Conservation (phyloP, 148 eudicot species). For the Chenopodium album region DNA sequence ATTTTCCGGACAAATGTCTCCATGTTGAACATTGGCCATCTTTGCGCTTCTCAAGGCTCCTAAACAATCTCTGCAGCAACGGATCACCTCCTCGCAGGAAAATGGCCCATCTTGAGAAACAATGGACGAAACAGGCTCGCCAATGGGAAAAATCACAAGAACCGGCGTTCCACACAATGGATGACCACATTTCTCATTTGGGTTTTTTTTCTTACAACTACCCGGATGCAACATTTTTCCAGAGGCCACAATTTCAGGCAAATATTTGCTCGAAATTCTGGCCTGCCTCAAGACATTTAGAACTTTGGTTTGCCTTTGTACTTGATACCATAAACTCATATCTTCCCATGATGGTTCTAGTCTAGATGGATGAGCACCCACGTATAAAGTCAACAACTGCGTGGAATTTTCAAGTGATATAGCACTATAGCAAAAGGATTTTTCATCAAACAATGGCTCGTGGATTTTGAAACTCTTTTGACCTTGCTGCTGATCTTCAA, state of each 20-base stretch:
- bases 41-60: slow-evolving; percentile 64
- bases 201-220: slow-evolving; percentile 51
- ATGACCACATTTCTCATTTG: slow-evolving; percentile 65
- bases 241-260: slow-evolving; percentile 70
- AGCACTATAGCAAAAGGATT: slow-evolving; percentile 48
- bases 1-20: slow-evolving; percentile 75
- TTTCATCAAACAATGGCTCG: slow-evolving; percentile 44
- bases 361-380: slow-evolving; percentile 76
- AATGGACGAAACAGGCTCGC: slow-evolving; percentile 53
- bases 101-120: slow-evolving; percentile 52
- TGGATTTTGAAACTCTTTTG: slow-evolving; percentile 51
- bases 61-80: slow-evolving; percentile 73
- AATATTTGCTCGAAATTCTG: slow-evolving; percentile 50
- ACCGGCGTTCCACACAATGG: slow-evolving; percentile 78
- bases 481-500: slow-evolving; percentile 56
- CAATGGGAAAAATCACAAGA: slow-evolving; percentile 62
- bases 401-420: slow-evolving; percentile 43
- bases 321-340: slow-evolving; percentile 88
- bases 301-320: slow-evolving; percentile 79
- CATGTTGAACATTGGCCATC: slow-evolving; percentile 62
- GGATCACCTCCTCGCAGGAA: slow-evolving; percentile 58
- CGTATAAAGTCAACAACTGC: slow-evolving; percentile 43
- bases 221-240: slow-evolving; percentile 72
- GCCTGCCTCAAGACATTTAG: slow-evolving; percentile 60
- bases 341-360: slow-evolving; percentile 81